Base-by-base conservation (phyloP, 768 basidiomycete species). In the Sarcodon sp. region DNA sequence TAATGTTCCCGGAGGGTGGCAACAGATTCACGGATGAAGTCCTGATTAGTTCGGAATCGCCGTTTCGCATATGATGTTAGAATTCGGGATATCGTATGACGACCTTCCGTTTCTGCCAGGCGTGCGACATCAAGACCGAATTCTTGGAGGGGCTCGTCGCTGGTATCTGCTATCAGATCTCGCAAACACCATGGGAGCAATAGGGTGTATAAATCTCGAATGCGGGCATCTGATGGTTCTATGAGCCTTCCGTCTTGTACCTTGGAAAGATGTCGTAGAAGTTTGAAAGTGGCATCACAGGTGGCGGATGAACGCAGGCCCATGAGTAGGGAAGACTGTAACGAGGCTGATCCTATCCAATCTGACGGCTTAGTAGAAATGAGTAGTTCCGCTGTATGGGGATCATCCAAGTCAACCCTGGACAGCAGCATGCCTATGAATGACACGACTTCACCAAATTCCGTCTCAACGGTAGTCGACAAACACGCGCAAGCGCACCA, bases 21-120 rank as follows among this genome's bases (percentile, higher is more conserved):
- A 16, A 90, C 81, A 0, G 88, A 90, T 59, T 96, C 90, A 4
- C 89, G 80, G 50, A 94, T 73, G 66, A 94, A 94, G 64, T 96
- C 92, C 46, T 97, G 92, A 57, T 83, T 83, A 1, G 90, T 90
- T 44, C 92, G 73, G 71, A 97, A 96, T 45, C 87, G 83, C 16
- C 73, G 70, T 63, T 88, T 88, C 48, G 86, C 78, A 55, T 93
- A 93, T 3, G 88, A 91, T 4, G 72, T 81, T 83, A 94, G 87
- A 57, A 97, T 86, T 44, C 87, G 82, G 47, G 79, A 73, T 55
- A 96, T 87, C 56, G 83, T 86, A n/a, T 76, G 72, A 31, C 80
- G 75, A 27, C 79, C 80, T 54, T 89, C 84, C 44, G 67, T 61
- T 36, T 77, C 77, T 3, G 93, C 92, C 13, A 96, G 70, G 9